Percentiles rank a stretch among this genome's conserved stretches.
Evolutionary conservation across 768 basidiomycete genomes (phyloP).

Genomic region (Leccinum olivaceopallidum): DNA sequence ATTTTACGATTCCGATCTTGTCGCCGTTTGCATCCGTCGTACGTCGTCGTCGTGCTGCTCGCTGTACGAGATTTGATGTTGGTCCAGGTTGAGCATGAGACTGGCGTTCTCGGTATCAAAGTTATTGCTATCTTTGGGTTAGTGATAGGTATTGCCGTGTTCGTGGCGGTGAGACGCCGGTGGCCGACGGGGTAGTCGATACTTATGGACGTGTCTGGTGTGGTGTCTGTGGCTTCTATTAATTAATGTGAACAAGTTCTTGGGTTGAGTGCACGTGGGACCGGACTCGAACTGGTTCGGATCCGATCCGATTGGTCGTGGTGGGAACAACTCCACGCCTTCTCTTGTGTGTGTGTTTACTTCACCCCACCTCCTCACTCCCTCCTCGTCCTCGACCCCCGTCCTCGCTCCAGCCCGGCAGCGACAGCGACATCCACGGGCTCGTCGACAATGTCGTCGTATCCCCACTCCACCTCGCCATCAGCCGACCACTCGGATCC

Average conservation of each 20-base stretch:
- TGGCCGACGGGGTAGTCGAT: slow-evolving; percentile 14
- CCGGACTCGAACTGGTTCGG: slow-evolving; percentile 24
- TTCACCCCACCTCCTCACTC: slow-evolving; percentile 2
- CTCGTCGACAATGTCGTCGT: slow-evolving; percentile 42
- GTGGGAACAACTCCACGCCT: slow-evolving; percentile 32
- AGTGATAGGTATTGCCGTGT: slow-evolving; percentile 41
- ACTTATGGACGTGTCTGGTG: background rate
- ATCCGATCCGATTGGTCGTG: slow-evolving; percentile 11
- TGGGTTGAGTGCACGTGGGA: background rate
- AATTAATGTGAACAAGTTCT: background rate
- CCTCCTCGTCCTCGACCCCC: background rate
- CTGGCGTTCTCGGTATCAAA: slow-evolving; percentile 57
- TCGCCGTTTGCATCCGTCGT: slow-evolving; percentile 82
- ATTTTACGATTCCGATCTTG: slow-evolving; percentile 77
- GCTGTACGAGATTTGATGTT: slow-evolving; percentile 5
- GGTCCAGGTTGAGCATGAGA: slow-evolving; percentile 71
- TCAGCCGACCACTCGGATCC: slow-evolving; percentile 69
- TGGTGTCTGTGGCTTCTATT: background rate
- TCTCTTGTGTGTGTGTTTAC: background rate
- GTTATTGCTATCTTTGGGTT: slow-evolving; percentile 42
- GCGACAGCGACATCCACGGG: slow-evolving; percentile 22
- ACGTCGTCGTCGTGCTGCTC: slow-evolving; percentile 5
- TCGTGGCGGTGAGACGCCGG: slow-evolving; percentile 41
- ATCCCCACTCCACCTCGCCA: slow-evolving; percentile 56
- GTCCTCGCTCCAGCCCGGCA: slow-evolving; percentile 7